Conservation (phyloP, 1,139 yeast species). For the Nakaseomyces nivariensis region DNA sequence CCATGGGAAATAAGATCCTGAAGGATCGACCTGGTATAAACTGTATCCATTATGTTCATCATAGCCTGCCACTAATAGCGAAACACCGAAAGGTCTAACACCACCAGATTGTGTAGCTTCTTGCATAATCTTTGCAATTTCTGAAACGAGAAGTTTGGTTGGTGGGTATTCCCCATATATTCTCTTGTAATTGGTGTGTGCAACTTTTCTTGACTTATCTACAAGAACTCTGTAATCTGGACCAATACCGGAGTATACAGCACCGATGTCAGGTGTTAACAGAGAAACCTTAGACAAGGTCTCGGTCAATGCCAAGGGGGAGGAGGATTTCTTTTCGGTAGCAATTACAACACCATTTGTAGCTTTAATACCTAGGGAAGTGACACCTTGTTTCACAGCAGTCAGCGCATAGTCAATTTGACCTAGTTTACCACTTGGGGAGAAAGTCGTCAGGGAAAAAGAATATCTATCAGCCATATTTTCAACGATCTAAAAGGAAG, state of each 20-base stretch:
- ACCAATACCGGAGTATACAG: constrained; percentile 98
- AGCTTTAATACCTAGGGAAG: constrained; percentile 92
- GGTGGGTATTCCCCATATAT: constrained; percentile 96
- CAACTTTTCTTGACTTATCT: constrained; percentile 85
- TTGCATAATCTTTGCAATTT: constrained; percentile 93
- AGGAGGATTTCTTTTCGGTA: constrained; percentile 84
- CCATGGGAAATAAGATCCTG: constrained; percentile 99
- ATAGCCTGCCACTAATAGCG: constrained; percentile 86
- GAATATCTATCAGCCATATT: constrained; percentile 97
- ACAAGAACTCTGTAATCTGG: constrained; percentile 95
- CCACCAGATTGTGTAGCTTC: constrained; percentile 98
- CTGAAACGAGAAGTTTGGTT: constrained; percentile 86
- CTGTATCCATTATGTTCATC: constrained; percentile 77
- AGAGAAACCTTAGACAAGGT: constrained; percentile 70
- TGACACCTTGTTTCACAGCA: constrained; percentile 96
- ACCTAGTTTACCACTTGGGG: constrained; percentile 95
- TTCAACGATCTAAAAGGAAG: not conserved
- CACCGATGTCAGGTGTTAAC: constrained; percentile 92
- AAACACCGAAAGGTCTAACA: constrained; percentile 50
- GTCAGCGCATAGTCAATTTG: constrained; percentile 97
- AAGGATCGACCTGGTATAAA: constrained; percentile 94
- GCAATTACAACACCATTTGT: constrained; percentile 96
- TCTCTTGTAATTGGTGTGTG: constrained; percentile 88
- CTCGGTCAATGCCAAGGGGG: constrained; percentile 66
- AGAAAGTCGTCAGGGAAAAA: constrained; percentile 89